These are phyloP conservation scores for Aspergillus baeticus DNA, from an alignment of 495 filamentous ascomycete genomes.

Conservation along the genomic window DNA sequence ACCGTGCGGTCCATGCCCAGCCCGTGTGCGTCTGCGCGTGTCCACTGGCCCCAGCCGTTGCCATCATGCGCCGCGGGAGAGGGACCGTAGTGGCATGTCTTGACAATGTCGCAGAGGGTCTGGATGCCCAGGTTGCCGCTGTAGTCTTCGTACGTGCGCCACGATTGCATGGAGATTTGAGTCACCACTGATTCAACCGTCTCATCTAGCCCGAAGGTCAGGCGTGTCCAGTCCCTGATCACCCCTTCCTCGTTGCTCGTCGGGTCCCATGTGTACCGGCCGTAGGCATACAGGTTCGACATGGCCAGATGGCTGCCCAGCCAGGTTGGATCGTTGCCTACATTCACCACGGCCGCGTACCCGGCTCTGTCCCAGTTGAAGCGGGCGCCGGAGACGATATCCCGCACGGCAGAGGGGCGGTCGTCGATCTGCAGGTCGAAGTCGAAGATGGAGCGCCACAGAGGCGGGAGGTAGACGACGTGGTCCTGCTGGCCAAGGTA, in stretches of 20 bases:
- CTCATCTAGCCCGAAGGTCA: conserved; percentile 59
- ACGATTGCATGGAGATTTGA: conserved; percentile 64
- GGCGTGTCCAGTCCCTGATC: conserved; percentile 61
- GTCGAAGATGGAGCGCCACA: conserved; percentile 66
- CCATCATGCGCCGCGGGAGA: conserved; percentile 64
- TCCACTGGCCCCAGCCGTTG: conserved; percentile 75
- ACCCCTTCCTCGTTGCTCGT: conserved; percentile 42
- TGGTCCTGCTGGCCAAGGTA: conserved; percentile 73
- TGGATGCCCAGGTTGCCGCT: conserved; percentile 71
- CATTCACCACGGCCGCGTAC: conserved; percentile 67
- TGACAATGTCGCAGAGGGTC: conserved; percentile 66
- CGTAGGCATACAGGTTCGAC: conserved; percentile 73
- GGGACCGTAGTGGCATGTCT: conserved; percentile 65
- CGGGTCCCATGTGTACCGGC: conserved; percentile 63
- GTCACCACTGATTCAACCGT: conserved; percentile 57
- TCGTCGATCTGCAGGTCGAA: conserved; percentile 64
- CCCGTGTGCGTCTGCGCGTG: conserved; percentile 52
- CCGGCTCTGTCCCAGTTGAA: conserved; percentile 65
- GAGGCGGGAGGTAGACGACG: conserved; percentile 62
- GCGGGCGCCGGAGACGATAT: conserved; percentile 58
- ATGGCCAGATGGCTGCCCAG: conserved; percentile 65
- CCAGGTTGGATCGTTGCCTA: conserved; percentile 66
- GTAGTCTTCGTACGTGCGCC: conserved; percentile 71
- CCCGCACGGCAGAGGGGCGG: conserved; percentile 48
- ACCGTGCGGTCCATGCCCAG: conserved; percentile 76